phyloP scores from a whole-genome alignment of 345 rosid genomes.

The Syzygium aqueum region DNA sequence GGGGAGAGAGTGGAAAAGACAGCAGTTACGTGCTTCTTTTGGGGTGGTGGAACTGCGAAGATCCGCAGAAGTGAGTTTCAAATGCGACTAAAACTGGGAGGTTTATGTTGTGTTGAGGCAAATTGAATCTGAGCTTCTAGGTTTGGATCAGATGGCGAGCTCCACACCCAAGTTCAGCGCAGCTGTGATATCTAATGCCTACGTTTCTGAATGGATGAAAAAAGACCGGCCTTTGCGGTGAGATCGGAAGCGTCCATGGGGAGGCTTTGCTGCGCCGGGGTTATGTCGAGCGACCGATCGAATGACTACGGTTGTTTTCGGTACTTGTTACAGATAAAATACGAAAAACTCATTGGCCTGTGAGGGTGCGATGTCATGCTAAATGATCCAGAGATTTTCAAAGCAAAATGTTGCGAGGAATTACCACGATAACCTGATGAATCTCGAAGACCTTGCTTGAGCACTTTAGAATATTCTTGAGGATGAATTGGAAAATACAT shows the following conservation, averaged over 20 bases:
- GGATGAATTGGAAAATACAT: not conserved
- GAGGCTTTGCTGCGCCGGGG: not conserved
- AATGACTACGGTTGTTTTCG: not conserved
- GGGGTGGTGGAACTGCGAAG: slow-evolving; percentile 7
- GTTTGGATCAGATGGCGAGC: not conserved
- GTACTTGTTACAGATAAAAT: not conserved
- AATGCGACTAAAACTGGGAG: not conserved
- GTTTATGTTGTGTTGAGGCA: not conserved
- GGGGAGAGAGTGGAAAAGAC: slow-evolving; percentile 1
- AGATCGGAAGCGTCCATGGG: not conserved
- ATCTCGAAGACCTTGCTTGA: not conserved
- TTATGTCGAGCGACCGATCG: not conserved
- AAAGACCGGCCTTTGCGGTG: not conserved
- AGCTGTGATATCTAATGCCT: not conserved
- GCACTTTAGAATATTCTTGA: not conserved
- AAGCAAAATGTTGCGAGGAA: not conserved
- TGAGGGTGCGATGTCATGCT: not conserved
- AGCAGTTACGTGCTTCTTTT: slow-evolving; percentile 9
- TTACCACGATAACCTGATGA: not conserved
- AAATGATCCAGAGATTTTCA: not conserved
- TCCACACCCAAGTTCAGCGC: not conserved
- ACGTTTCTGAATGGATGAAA: not conserved
- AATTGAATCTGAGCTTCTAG: not conserved
- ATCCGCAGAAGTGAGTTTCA: not conserved
- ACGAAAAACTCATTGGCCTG: not conserved